These are phyloP conservation scores for Fusarium verrucosum DNA, from an alignment of 2,329 filamentous ascomycete species.

Conservation along the genomic window DNA sequence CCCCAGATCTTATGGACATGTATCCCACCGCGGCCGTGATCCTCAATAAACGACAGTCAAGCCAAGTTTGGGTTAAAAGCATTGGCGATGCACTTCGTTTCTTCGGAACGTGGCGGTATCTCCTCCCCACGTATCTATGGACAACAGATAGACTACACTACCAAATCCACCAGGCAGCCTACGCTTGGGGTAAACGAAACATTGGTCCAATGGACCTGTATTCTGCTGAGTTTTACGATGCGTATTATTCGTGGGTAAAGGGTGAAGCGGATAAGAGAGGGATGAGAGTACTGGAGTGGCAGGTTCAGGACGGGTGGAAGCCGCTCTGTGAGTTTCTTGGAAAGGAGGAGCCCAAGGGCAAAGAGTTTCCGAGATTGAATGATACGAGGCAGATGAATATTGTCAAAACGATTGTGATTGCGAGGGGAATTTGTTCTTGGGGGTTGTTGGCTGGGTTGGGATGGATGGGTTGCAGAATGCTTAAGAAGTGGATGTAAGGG, in stretches of 20 bases:
- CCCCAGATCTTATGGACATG: slow-evolving; percentile 51
- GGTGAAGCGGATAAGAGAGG: slow-evolving; percentile 44
- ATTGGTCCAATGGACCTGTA: slow-evolving; percentile 1
- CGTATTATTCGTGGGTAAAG: slow-evolving; percentile 41
- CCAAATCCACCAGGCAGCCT: slow-evolving; percentile 14
- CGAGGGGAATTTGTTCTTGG: slow-evolving; percentile 11
- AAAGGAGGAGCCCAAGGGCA: not conserved
- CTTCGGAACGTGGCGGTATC: slow-evolving; percentile 40
- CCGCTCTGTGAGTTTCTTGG: slow-evolving; percentile 51
- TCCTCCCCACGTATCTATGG: slow-evolving; percentile 34
- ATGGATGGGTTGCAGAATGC: slow-evolving; percentile 2
- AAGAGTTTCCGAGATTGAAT: not conserved
- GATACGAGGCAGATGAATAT: not conserved
- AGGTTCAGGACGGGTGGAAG: slow-evolving; percentile 51
- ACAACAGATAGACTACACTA: slow-evolving; percentile 44
- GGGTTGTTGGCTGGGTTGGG: not conserved
- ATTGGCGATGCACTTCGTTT: slow-evolving; percentile 37
- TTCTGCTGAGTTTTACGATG: slow-evolving; percentile 12
- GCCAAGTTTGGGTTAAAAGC: slow-evolving; percentile 16
- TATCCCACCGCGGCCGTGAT: slow-evolving; percentile 47
- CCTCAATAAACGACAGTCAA: slow-evolving; percentile 44
- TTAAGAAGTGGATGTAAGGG: not conserved
- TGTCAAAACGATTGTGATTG: not conserved
- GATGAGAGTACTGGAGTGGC: slow-evolving; percentile 37
- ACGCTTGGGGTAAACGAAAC: not conserved